Base-by-base conservation (phyloP, 1,284 basidiomycete species). In the Austropuccinia psidii region DNA sequence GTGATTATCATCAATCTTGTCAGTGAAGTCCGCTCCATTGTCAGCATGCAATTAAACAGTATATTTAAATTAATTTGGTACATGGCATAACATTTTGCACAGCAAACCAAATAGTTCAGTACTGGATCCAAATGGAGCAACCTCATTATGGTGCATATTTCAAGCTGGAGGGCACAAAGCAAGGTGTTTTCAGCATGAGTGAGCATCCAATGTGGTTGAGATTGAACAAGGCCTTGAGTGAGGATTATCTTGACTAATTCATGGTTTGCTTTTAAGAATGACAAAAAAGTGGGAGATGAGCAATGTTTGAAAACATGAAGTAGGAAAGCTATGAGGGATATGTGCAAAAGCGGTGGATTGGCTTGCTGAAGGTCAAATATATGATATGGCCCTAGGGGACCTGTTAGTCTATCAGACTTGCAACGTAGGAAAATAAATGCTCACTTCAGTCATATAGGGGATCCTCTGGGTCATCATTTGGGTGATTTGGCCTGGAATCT, bases 301-400 rank as follows among this genome's bases (percentile, higher is more conserved):
- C 21, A n/a, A 24, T 70, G 55, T 31, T 47, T 27, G 21, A 61
- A 52, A 15, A 70, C 45, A 24, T 41, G 47, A 27, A 70, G 55
- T 15, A 47, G 45, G n/a, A 45, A 29, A 49, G 57, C 41, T 27
- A 70, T 43, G n/a, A 70, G 57, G 29, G 50, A 70, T n/a, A 55
- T 13, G 43, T 70, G 55, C 31, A 70, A 4, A 33, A 70, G 21
- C 49, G 45, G 31, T 17, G 45, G 68, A 47, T 70, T 57, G 8
- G 39, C 27, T 21, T 49, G n/a, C 43, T 24, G 47, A 21, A 70
- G 68, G 21, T 19, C 49, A 31, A 60, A 60, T 24, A 8, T 24
- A 47, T 60, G 29, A 21, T 57, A 60, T 27, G 13, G 9, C 49
- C 45, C 68, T 69, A 62, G n/a, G n/a, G n/a, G n/a, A n/a, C n/a